phyloP scores from a whole-genome alignment of 2,329 filamentous ascomycete species.

The Phaeosphaeriaceae sp. region DNA sequence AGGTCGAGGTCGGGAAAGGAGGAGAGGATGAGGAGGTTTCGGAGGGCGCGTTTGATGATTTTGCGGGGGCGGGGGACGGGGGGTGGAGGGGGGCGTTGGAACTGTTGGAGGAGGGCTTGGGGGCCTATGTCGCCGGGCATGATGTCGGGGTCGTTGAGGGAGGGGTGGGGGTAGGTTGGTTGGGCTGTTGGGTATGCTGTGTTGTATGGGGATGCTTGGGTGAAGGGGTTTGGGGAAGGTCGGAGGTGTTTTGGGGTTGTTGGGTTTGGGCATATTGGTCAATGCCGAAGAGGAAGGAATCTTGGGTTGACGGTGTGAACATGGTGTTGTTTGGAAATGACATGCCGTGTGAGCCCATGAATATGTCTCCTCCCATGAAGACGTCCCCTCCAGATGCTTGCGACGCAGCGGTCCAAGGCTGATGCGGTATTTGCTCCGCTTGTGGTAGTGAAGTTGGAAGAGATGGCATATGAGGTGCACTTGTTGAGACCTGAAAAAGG shows the following conservation, averaged over 20 bases:
- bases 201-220: slow-evolving; percentile 22
- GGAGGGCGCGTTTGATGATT: slow-evolving; percentile 59
- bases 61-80: slow-evolving; percentile 28
- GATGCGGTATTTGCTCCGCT: slow-evolving; percentile 19
- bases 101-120: slow-evolving; percentile 29
- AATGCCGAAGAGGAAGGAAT: slow-evolving; percentile 47
- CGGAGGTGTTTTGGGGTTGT: slow-evolving; percentile 20
- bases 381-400: slow-evolving; percentile 27
- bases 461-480: slow-evolving; percentile 16
- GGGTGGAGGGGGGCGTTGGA: slow-evolving; percentile 26
- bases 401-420: slow-evolving; percentile 32
- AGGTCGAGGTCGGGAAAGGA: slow-evolving; percentile 52
- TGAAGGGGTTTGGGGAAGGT: slow-evolving; percentile 35
- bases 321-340: slow-evolving; percentile 37
- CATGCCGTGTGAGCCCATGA: slow-evolving; percentile 33
- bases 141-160: slow-evolving; percentile 39
- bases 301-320: slow-evolving; percentile 42
- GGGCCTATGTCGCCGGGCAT: slow-evolving; percentile 21
- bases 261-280: slow-evolving; percentile 42
- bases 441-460: slow-evolving; percentile 22
- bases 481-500: slow-evolving; percentile 18
- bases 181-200: slow-evolving; percentile 29
- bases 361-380: slow-evolving; percentile 25
- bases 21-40: slow-evolving; percentile 64
- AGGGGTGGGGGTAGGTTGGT: slow-evolving; percentile 24